Evolutionary conservation across 2,329 filamentous ascomycete genomes (phyloP).

Genomic region (Penicillium oxalicum): DNA sequence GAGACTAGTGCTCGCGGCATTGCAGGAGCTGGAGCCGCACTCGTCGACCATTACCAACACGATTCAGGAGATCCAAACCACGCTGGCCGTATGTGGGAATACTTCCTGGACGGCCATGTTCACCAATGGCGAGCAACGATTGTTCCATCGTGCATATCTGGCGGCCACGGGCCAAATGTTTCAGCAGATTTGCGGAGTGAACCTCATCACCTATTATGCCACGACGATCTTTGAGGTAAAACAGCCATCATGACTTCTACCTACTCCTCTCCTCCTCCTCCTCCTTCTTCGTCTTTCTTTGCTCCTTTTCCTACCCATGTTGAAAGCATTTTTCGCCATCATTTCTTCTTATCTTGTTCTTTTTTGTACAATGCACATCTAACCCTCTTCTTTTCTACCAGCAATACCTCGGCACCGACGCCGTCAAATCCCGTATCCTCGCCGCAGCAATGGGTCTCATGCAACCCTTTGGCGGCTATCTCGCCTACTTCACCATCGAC

Average conservation of each 20-base stretch:
- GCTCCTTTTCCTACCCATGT: no score
- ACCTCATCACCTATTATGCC: slow-evolving; percentile 34
- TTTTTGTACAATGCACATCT: background rate
- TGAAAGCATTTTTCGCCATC: no score
- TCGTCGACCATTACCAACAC: slow-evolving; percentile 29
- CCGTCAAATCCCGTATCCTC: slow-evolving; percentile 22
- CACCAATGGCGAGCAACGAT: slow-evolving; percentile 30
- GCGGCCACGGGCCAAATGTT: slow-evolving; percentile 32
- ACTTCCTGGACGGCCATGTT: slow-evolving; percentile 34
- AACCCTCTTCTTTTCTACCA: background rate
- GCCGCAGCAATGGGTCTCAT: slow-evolving; percentile 27
- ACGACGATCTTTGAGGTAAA: slow-evolving; percentile 27
- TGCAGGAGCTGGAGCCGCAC: slow-evolving; percentile 41
- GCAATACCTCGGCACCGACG: slow-evolving; percentile 26
- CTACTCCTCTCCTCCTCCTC: background rate
- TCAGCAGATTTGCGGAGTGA: slow-evolving; percentile 35
- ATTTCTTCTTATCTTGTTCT: no score
- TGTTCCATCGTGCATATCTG: slow-evolving; percentile 31
- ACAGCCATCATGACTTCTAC: background rate
- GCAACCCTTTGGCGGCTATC: slow-evolving; percentile 35
- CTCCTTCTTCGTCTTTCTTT: slow-evolving; percentile 7
- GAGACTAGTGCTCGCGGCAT: slow-evolving; percentile 34
- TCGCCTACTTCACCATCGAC: slow-evolving; percentile 45
- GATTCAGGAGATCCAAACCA: slow-evolving; percentile 37
- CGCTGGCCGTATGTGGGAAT: slow-evolving; percentile 37